Evolutionary conservation across 345 rosid species (phyloP).

Genomic region (Turritis glabra): DNA sequence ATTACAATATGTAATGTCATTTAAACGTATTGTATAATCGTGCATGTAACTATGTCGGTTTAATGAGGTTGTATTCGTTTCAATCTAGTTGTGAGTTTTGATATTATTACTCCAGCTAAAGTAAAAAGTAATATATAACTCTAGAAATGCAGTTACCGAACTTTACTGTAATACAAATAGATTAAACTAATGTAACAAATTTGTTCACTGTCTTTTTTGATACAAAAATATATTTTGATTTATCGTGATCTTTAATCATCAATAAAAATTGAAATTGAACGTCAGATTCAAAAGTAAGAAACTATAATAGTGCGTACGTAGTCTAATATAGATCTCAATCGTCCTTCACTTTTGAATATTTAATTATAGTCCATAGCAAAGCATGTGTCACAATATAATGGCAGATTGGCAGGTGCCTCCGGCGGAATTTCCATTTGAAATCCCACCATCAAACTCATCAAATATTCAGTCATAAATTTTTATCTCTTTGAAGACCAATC

Average conservation of each 20-base stretch:
- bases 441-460: background rate
- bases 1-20: background rate
- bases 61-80: background rate
- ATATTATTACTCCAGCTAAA: too few species aligned
- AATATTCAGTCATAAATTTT: background rate
- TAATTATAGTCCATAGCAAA: background rate
- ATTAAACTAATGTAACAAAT: background rate
- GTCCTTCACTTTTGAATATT: background rate
- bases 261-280: background rate
- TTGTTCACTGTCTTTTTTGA: too few species aligned
- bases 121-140: too few species aligned
- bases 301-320: background rate
- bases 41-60: background rate
- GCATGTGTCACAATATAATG: conserved; percentile 12
- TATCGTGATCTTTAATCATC: background rate
- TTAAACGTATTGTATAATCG: background rate
- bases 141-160: background rate
- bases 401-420: background rate
- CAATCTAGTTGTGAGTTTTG: background rate
- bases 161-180: too few species aligned
- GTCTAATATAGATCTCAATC: background rate
- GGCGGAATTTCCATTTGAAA: conserved; percentile 25
- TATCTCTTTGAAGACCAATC: background rate
- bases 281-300: background rate
- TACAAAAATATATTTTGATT: too few species aligned